A percentile compares a stretch with the other conserved stretches of the same genome.
These are phyloP conservation scores for Diphasiastrum complanatum DNA, from an alignment of 83 land plant genomes.

Conservation along the genomic window DNA sequence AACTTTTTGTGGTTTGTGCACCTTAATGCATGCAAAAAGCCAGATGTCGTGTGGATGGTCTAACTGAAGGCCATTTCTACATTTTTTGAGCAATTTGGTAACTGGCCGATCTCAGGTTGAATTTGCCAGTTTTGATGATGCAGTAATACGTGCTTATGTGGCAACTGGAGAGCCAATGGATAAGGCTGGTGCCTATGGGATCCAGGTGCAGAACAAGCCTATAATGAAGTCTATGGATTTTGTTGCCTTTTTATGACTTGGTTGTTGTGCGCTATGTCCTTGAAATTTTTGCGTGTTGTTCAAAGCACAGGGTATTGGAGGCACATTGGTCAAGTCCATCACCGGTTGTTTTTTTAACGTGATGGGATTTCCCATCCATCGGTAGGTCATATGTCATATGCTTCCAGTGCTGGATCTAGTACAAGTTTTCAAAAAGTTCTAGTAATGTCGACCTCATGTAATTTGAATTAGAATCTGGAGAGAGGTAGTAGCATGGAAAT, in stretches of 20 bases:
- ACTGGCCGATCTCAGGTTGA: conserved; percentile 29
- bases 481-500: too few species aligned
- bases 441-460: too few species aligned
- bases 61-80: too few species aligned
- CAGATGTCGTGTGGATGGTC: too few species aligned
- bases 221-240: neutral
- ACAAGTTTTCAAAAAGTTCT: too few species aligned
- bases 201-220: conserved; percentile 26
- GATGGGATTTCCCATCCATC: conserved; percentile 27
- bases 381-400: too few species aligned
- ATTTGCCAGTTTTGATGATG: conserved; percentile 35
- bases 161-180: conserved; percentile 48
- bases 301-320: conserved; percentile 27
- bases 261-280: neutral
- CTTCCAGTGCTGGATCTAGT: too few species aligned
- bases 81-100: neutral
- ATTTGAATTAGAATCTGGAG: too few species aligned
- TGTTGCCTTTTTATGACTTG: neutral
- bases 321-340: conserved; percentile 28
- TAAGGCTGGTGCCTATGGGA: conserved; percentile 52
- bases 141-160: conserved; percentile 38
- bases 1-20: too few species aligned
- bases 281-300: neutral
- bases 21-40: too few species aligned
- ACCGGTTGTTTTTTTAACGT: conserved; percentile 34